Conservation (phyloP, 495 filamentous ascomycete species). For the Patellaria atrata region DNA sequence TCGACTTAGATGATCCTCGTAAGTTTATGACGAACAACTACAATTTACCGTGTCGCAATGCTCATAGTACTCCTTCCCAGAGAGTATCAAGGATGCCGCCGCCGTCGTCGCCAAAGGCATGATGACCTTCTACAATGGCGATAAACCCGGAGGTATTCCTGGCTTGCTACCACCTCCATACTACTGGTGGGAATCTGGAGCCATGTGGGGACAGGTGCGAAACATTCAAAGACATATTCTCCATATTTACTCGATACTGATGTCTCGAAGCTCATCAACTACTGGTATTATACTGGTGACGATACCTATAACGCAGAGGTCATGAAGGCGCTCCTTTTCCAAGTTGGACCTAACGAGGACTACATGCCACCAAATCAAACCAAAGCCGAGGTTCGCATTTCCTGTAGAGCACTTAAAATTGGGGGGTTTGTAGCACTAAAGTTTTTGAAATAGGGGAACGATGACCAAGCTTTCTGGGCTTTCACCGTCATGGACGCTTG, state of each 20-base stretch:
- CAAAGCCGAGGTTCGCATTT: slow-evolving; percentile 30
- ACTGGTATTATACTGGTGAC: slow-evolving; percentile 66
- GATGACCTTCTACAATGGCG: slow-evolving; percentile 50
- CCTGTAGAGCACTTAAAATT: not conserved
- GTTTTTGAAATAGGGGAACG: slow-evolving; percentile 65
- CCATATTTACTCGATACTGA: not conserved
- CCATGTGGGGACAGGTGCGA: slow-evolving; percentile 50
- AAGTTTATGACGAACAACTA: too few relatives aligned
- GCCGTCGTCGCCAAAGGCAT: slow-evolving; percentile 47
- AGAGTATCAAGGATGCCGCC: slow-evolving; percentile 41
- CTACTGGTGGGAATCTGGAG: slow-evolving; percentile 66
- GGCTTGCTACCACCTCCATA: slow-evolving; percentile 48
- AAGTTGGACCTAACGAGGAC: slow-evolving; percentile 50
- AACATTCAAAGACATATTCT: too few relatives aligned
- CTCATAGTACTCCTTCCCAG: too few relatives aligned
- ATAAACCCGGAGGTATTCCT: slow-evolving; percentile 43
- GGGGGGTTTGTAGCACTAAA: too few relatives aligned
- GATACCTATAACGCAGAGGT: slow-evolving; percentile 49
- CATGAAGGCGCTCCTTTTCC: slow-evolving; percentile 48
- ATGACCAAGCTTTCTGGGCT: slow-evolving; percentile 81
- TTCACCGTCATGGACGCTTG: slow-evolving; percentile 71
- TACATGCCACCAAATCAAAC: slow-evolving; percentile 46
- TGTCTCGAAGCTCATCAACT: slow-evolving; percentile 45
- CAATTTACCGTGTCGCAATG: too few relatives aligned
- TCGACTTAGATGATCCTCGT: too few relatives aligned